A percentile compares a stretch with the other conserved stretches of the same genome.
phyloP scores from a whole-genome alignment of 164 flowering plant genomes.

The Malania oleifera region DNA sequence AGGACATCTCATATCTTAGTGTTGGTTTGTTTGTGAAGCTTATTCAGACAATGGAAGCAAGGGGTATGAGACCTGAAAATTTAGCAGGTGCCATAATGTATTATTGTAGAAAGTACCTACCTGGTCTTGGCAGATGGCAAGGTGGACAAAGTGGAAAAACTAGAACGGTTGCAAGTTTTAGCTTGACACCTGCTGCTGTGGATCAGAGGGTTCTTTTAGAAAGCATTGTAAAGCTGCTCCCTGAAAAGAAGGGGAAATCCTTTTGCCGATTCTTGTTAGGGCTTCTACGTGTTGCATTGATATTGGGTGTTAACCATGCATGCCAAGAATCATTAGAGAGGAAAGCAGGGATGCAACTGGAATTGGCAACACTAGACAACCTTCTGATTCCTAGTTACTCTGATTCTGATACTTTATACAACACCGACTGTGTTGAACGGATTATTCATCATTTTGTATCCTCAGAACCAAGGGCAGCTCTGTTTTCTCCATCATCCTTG shows the following conservation, averaged over 20 bases:
- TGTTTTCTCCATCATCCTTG: constrained; percentile 58
- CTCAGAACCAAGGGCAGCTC: constrained; percentile 34
- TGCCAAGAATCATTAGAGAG: constrained; percentile 67
- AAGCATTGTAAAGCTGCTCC: constrained; percentile 63
- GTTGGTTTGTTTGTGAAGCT: constrained; percentile 65
- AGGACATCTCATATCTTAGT: constrained; percentile 71
- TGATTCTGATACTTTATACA: constrained; percentile 76
- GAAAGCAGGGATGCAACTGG: constrained; percentile 80
- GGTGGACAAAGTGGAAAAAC: constrained; percentile 43
- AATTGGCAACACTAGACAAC: constrained; percentile 68
- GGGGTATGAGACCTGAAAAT: constrained; percentile 67
- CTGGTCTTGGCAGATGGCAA: constrained; percentile 82
- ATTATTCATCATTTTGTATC: constrained; percentile 62
- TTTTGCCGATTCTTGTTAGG: constrained; percentile 79
- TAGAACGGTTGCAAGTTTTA: constrained; percentile 56
- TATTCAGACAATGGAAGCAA: constrained; percentile 60
- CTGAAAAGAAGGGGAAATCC: constrained; percentile 70
- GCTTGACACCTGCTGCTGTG: constrained; percentile 51
- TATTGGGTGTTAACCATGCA: constrained; percentile 49
- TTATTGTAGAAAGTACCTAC: constrained; percentile 73
- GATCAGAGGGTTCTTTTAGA: constrained; percentile 70
- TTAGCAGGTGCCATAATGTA: constrained; percentile 73
- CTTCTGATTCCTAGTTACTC: constrained; percentile 82
- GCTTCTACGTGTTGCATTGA: constrained; percentile 76
- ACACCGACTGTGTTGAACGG: constrained; percentile 70